Conservation (phyloP, 2,329 filamentous ascomycete genomes). For the Davidsoniella australis region DNA sequence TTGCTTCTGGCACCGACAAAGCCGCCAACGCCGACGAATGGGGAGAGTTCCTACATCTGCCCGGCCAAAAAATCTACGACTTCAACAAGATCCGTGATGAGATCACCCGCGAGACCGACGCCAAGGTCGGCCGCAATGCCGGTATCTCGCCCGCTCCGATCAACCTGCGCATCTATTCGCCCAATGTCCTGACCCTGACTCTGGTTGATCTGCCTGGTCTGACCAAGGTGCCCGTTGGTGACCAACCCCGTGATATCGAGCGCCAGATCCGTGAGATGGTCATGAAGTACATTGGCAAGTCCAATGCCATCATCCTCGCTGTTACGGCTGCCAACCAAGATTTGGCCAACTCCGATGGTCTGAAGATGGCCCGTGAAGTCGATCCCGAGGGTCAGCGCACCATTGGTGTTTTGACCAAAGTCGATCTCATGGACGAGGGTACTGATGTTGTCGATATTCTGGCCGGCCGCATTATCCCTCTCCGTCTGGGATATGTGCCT, state of each 20-base stretch:
- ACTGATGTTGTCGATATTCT: conserved; percentile 98
- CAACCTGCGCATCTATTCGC: conserved; percentile 95
- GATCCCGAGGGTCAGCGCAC: conserved; percentile 95
- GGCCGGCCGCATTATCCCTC: conserved; percentile 88
- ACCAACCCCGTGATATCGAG: conserved; percentile 93
- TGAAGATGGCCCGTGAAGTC: conserved; percentile 91
- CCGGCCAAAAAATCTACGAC: conserved; percentile 92
- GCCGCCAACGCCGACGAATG: conserved; percentile 89
- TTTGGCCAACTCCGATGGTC: conserved; percentile 92
- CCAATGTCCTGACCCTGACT: conserved; percentile 91
- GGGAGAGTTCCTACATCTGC: conserved; percentile 97
- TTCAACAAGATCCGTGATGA: conserved; percentile 98
- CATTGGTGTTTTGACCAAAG: conserved; percentile 95
- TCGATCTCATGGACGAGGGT: conserved; percentile 96
- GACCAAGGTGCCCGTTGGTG: conserved; percentile 91
- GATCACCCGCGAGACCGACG: conserved; percentile 89
- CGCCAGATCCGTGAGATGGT: conserved; percentile 96
- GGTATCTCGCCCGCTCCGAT: conserved; percentile 95
- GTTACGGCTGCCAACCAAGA: conserved; percentile 95
- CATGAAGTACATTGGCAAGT: conserved; percentile 94
- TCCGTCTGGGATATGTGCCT: conserved; percentile 87
- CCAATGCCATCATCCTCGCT: conserved; percentile 92
- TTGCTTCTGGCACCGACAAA: conserved; percentile 56
- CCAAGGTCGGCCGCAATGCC: conserved; percentile 88
- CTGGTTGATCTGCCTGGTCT: conserved; percentile 91